These are phyloP conservation scores for Cenococcum geophilum DNA, from an alignment of 495 filamentous ascomycete species.

Conservation along the genomic window DNA sequence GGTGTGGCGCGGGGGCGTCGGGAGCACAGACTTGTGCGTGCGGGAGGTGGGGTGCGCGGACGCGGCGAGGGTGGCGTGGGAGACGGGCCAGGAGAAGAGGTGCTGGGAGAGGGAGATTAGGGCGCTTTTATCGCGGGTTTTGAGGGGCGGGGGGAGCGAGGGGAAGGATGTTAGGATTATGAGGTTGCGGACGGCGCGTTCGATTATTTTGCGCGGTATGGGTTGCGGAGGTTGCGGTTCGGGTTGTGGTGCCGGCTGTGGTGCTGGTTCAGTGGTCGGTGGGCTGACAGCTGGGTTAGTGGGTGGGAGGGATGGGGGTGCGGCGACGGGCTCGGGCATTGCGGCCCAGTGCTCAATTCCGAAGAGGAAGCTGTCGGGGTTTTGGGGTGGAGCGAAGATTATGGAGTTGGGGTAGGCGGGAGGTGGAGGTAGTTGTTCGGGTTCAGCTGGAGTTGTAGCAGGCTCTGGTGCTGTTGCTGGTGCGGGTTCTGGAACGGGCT, in stretches of 20 bases:
- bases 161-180: conserved; percentile 28
- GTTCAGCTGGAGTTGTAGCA: not conserved
- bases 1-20: conserved; percentile 8
- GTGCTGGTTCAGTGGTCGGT: conserved; percentile 1
- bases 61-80: conserved; percentile 26
- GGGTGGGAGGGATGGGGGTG: conserved; percentile 5
- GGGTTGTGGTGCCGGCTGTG: conserved; percentile 20
- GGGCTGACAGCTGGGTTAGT: conserved; percentile 12
- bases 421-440: not conserved
- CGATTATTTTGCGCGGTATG: conserved; percentile 21
- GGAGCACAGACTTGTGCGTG: conserved; percentile 8
- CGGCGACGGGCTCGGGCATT: not conserved
- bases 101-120: conserved; percentile 18
- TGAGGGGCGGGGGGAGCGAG: conserved; percentile 5
- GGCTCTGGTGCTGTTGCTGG: not conserved
- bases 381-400: conserved; percentile 19
- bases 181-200: conserved; percentile 30
- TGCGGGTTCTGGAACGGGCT: conserved; percentile 1
- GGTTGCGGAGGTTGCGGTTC: not conserved
- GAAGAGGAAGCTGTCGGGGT: conserved; percentile 30
- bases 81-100: conserved; percentile 28
- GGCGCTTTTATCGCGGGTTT: conserved; percentile 19
- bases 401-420: conserved; percentile 14
- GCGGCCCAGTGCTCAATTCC: conserved; percentile 33
- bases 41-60: not conserved